Base-by-base conservation (phyloP, 2,329 filamentous ascomycete genomes). In the Verticillium longisporum region DNA sequence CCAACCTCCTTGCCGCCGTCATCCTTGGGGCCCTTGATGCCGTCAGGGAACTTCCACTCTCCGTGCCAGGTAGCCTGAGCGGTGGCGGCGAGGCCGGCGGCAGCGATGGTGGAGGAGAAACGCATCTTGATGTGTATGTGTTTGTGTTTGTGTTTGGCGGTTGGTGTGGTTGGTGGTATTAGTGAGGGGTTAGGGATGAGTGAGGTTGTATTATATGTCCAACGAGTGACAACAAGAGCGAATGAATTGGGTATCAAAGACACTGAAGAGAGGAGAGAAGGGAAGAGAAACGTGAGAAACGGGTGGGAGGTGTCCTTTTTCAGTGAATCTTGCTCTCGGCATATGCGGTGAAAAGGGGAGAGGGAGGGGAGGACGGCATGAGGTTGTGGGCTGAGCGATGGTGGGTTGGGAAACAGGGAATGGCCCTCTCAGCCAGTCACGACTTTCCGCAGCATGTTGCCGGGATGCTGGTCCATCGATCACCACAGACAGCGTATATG, bases 241-340 rank as follows among this genome's bases (percentile, higher is more conserved):
- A 67, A 59, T 58, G 54, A 33, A 34, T 21, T 59, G 56, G 65
- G 65, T 67, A 67, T 66, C 65, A 63, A 60, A 67, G 66, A 67
- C 63, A 67, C 65, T 66, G 59, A 59, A 57, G 61, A 64, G 55
- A 56, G 59, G 14, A 60, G 32, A 11, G 26, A 45, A 61, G 33
- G 37, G 11, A 14, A 38, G 45, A 18, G 38, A 11, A n/a, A 9
- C 15, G 13, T 54, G 36, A 45, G 26, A 31, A n/a, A 33, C 14
- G 56, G 61, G 55, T 34, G 56, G 59, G 26, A 37, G 57, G 18
- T 32, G 32, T 18, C 55, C 65, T 60, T 65, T 65, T 65, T 66
- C 31, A 62, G 57, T 50, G 37, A 32, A 61, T 65, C 55, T 34
- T 50, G 13, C 55, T 15, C 4, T 15, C 18, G 50, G 54, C 32